Conservation (phyloP, 2,329 filamentous ascomycete genomes). For the Phialophora verrucosa region DNA sequence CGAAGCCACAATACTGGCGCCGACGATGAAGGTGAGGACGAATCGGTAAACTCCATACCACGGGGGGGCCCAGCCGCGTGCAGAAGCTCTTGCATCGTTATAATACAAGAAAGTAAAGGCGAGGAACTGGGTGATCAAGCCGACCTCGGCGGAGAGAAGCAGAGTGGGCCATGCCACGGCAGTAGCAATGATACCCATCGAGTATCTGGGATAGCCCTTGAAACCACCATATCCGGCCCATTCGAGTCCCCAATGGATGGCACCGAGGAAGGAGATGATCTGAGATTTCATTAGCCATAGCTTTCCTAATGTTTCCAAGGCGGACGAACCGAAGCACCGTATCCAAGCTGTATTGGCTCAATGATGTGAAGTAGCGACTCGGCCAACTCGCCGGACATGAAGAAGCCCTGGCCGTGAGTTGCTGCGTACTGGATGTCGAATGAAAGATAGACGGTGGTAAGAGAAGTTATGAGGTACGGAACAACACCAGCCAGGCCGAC, state of each 20-base stretch:
- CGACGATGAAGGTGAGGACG: constrained; percentile 87
- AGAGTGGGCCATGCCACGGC: constrained; percentile 89
- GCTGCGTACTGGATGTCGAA: constrained; percentile 78
- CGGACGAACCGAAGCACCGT: constrained; percentile 77
- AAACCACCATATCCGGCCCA: constrained; percentile 71
- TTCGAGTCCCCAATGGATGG: constrained; percentile 92
- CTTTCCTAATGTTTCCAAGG: background rate
- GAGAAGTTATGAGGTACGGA: constrained; percentile 83
- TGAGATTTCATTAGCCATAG: constrained; percentile 42
- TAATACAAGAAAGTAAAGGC: constrained; percentile 88
- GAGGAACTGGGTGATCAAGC: constrained; percentile 82
- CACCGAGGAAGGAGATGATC: constrained; percentile 93
- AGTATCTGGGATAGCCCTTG: constrained; percentile 79
- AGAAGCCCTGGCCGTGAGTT: constrained; percentile 63
- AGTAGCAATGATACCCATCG: constrained; percentile 79
- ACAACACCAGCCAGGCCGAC: constrained; percentile 79
- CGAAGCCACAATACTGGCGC: constrained; percentile 77
- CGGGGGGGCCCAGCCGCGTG: constrained; percentile 75
- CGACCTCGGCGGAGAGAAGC: constrained; percentile 81
- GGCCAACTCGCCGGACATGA: constrained; percentile 74
- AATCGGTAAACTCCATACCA: constrained; percentile 94
- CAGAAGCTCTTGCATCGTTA: constrained; percentile 74
- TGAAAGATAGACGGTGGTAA: constrained; percentile 79
- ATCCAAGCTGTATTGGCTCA: constrained; percentile 88
- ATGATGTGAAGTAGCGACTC: constrained; percentile 73